Base-by-base conservation (phyloP, 495 filamentous ascomycete species). In the Talaromyces thailandensis region DNA sequence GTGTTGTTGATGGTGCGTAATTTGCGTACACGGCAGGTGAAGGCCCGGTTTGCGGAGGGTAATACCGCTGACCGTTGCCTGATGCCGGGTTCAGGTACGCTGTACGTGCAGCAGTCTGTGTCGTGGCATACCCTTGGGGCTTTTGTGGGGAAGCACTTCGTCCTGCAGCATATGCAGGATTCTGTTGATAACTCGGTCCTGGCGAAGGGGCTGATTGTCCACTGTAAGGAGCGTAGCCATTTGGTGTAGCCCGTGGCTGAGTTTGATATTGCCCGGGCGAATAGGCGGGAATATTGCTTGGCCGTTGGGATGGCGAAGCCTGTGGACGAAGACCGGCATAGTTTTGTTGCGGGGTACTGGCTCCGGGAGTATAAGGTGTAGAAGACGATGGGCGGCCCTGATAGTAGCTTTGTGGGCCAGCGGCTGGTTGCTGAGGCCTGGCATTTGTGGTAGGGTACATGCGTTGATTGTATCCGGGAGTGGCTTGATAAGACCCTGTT, bases 231-330 rank as follows among this genome's bases (percentile, higher is more conserved):
- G 64, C 65, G 58, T 76, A 81, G 28, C 77, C 75, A 48, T 81
- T 81, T 25, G 71, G 69, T 25, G 67, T 66, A 6, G 75, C 69
- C 16, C 77, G 72, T 59, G 73, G 73, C 61, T 75, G 75, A 37
- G 73, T 73, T 60, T 75, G 75, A 32, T 75, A 73, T n/a, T 72
- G 67, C 24, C 68, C 67, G 23, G 73, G 78, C 6, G 74, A 64
- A 60, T 76, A 80, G 12, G 69, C 76, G 45, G 71, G 71, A 58
- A 62, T 64, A 61, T 64, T 74, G 48, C 62, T 68, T 18, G 78
- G 72, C 16, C 78, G 74, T 60, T 80, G 79, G 25, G 71, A 66
- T 23, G 76, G 74, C 32, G 80, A 81, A 18, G 75, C 67, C 7
- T 79, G 75, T 35, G 77, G 74, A 53, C 74, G 74, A 62, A 69